Base-by-base conservation (phyloP, 371 early-diverging fungal genomes). In the Apophysomyces elegans region DNA sequence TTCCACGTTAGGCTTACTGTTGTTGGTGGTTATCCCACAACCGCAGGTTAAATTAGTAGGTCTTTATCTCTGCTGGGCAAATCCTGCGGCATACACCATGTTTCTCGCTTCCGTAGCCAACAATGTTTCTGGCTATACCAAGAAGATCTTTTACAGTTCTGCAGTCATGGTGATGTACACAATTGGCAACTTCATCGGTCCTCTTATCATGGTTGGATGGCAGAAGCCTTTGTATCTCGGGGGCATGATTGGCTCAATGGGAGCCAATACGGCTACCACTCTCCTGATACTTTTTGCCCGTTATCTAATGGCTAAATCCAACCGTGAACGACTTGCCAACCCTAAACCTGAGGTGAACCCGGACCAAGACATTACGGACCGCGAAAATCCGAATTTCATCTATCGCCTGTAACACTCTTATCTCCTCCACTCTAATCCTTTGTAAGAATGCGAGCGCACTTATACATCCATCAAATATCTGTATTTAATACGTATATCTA, bases 11-110 rank as follows among this genome's bases (percentile, higher is more conserved):
- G 81, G 81, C 39, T 65, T 81, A 6, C 62, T 78, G 36, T 62
- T 78, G 35, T 45, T 77, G 32, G 57, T 78, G 14, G 75, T 69
- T n/a, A 78, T 81, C 44, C 81, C 81, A 11, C 64, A 61, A 14
- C 56, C 69, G 5, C 62, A 74, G 59, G 74, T 63, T 43, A 78
- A 78, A 47, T 59, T 76, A 5, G 38, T 76, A 35, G 76, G 76
- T 36, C 64, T 81, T 11, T 76, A 76, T 59, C 46, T 77, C 46
- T 60, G 56, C 14, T 80, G 75, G 76, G 54, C 72, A 8, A 78
- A 72, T 44, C 62, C 68, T 37, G 72, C 74, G 44, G 56, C 70
- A 21, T 63, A 37, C 18, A 63, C 62, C 32, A 45, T 76, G 47
- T 46, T 76, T 47, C 56, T 76, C 6, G 44, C 65, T 9, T 76